Base-by-base conservation (phyloP, 1,284 basidiomycete genomes). In the Ustilago hordei region DNA sequence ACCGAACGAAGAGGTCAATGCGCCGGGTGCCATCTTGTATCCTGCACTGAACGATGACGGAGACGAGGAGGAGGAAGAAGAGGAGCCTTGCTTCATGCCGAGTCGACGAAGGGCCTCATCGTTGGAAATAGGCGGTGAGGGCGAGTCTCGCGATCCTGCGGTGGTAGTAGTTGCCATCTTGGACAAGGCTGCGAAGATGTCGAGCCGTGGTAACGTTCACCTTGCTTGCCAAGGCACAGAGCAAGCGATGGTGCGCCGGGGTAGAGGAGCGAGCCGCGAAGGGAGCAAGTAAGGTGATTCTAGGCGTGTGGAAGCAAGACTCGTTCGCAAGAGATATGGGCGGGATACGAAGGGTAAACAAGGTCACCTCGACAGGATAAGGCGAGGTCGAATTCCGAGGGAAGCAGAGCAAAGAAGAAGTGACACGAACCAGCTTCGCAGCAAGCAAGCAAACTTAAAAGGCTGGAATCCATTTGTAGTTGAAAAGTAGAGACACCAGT, bases 1-100 rank as follows among this genome's bases (percentile, higher is more conserved):
- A 23, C 75, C 56, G 60, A 80, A 85, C 32, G 70, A 53, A 3
- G 84, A 80, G 0, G 80, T 78, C 55, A 80, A 48, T 6, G 65
- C 74, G 36, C 73, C 60, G 5, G 73, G 63, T 2, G 67, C 60
- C 60, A 59, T 70, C 57, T 69, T 75, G 73, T 69, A 69, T 5
- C 73, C 73, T 13, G 45, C 56, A 19, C 48, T 32, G 12, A 17
- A 36, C 6, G 66, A 47, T 9, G 41, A 31, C 2, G 60, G 59
- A 31, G 60, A 50, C 8, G 70, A 34, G 9, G 52, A 31, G 8
- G 64, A 52, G 15, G 61, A 35, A 32, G 70, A 59, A 2, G 62
- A 38, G 4, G 43, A 54, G 23, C 50, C 55, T 5, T 58, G 35
- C 43, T 68, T 68, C 56, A 68, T 60, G 47, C 61, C 58, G 28